phyloP scores from a whole-genome alignment of 805 yeast species.

The Priceomyces carsonii region DNA sequence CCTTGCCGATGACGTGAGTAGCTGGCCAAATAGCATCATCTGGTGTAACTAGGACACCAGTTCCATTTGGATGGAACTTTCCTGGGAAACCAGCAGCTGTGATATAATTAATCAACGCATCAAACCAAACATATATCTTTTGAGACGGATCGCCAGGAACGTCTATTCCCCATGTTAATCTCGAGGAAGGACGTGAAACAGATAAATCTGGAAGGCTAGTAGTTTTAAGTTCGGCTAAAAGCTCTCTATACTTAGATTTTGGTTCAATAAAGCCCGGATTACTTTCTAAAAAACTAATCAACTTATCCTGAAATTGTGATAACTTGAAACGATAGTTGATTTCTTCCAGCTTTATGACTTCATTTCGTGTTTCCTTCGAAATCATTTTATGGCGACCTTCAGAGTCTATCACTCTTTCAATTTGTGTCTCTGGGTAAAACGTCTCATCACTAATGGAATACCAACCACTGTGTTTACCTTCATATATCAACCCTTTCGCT shows the following conservation, averaged over 20 bases:
- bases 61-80: constrained; percentile 9
- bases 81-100: constrained; percentile 63
- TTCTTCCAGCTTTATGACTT: constrained; percentile 76
- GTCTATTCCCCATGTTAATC: constrained; percentile 86
- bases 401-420: constrained; percentile 36
- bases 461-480: constrained; percentile 91
- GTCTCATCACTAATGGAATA: constrained; percentile 93
- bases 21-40: constrained; percentile 56
- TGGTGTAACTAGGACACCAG: constrained; percentile 6
- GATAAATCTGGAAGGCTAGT: constrained; percentile 65
- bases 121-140: constrained; percentile 94
- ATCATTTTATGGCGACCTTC: constrained; percentile 31
- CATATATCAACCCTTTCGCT: constrained; percentile 67
- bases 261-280: constrained; percentile 72
- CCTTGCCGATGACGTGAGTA: constrained; percentile 88
- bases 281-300: constrained; percentile 49
- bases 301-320: constrained; percentile 53
- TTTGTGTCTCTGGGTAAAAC: constrained; percentile 83
- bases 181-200: constrained; percentile 77
- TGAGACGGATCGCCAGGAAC: constrained; percentile 83
- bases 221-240: constrained; percentile 58
- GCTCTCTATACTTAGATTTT: constrained; percentile 47
- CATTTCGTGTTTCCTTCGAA: constrained; percentile 70
- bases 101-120: constrained; percentile 83
- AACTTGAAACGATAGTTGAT: constrained; percentile 84